phyloP scores from a whole-genome alignment of 2,329 filamentous ascomycete genomes.

The Byssochlamys sp. region DNA sequence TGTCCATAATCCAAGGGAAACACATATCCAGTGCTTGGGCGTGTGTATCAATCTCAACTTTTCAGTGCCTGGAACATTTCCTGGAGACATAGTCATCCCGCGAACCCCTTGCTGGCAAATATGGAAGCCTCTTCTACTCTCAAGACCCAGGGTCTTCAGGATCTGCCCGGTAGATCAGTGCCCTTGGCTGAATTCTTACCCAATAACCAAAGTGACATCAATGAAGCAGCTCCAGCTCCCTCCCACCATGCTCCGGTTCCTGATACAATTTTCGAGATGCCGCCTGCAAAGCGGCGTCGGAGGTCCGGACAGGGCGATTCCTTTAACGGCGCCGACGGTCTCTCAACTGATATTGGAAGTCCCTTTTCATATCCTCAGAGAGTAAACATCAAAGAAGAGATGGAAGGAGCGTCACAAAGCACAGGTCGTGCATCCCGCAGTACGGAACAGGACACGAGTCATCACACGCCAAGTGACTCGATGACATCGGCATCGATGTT shows the following conservation, averaged over 20 bases:
- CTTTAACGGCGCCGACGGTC: neutral
- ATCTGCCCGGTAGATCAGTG: constrained; percentile 2
- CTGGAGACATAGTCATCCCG: neutral
- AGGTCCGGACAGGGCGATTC: constrained; percentile 6
- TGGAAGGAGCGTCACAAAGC: constrained; percentile 8
- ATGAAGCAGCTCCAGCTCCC: constrained; percentile 3
- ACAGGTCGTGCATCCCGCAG: constrained; percentile 9
- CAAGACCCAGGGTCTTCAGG: constrained; percentile 9
- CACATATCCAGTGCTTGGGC: neutral
- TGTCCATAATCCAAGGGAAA: neutral
- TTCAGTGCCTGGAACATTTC: neutral
- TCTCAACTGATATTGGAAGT: neutral
- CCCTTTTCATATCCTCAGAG: neutral
- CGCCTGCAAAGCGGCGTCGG: constrained; percentile 12
- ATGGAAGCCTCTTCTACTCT: constrained; percentile 18
- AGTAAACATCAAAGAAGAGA: neutral
- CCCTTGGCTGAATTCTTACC: constrained; percentile 10
- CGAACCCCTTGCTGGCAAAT: constrained; percentile 4
- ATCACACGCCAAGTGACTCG: constrained; percentile 18
- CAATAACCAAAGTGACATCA: neutral
- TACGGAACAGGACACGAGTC: constrained; percentile 11
- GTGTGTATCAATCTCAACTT: neutral
- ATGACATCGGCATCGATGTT: constrained; percentile 17
- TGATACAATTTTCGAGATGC: constrained; percentile 1
- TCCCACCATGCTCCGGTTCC: constrained; percentile 1